phyloP scores from a whole-genome alignment of 495 filamentous ascomycete species.

The Neurospora sp. region DNA sequence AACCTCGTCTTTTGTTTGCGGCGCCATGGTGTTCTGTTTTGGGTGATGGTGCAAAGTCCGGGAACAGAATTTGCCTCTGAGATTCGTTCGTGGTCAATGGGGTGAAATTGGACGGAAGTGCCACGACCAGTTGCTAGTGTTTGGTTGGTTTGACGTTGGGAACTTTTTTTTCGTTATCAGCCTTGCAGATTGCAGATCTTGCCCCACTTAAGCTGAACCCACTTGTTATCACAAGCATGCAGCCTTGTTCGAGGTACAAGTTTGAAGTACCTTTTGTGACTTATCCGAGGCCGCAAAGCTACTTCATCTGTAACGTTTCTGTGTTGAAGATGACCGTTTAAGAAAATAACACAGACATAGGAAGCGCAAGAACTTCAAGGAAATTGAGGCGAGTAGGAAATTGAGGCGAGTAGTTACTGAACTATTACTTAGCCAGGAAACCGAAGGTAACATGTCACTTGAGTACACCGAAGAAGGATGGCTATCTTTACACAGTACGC shows the following conservation, averaged over 20 bases:
- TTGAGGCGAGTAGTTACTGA: no score
- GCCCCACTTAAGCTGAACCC: neutral
- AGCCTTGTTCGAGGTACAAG: slow-evolving; percentile 8
- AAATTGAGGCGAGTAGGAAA: no score
- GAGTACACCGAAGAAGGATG: no score
- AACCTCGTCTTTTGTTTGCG: slow-evolving; percentile 15
- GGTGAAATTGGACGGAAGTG: slow-evolving; percentile 4
- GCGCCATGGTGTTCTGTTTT: slow-evolving; percentile 5
- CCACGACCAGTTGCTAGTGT: slow-evolving; percentile 1
- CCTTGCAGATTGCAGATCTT: slow-evolving; percentile 18
- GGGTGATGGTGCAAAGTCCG: neutral
- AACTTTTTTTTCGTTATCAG: slow-evolving; percentile 25
- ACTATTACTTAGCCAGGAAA: no score
- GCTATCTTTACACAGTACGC: no score
- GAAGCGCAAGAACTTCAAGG: no score
- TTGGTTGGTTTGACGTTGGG: slow-evolving; percentile 1
- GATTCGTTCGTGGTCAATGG: neutral
- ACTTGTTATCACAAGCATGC: neutral
- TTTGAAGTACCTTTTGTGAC: neutral
- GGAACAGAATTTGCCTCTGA: neutral
- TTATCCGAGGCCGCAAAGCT: no score
- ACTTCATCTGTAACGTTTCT: no score
- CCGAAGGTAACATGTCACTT: no score
- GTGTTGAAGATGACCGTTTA: no score
- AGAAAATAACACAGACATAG: no score